Conservation (phyloP, 192 early-diverging fungal species). For the Allomyces macrogynus region DNA sequence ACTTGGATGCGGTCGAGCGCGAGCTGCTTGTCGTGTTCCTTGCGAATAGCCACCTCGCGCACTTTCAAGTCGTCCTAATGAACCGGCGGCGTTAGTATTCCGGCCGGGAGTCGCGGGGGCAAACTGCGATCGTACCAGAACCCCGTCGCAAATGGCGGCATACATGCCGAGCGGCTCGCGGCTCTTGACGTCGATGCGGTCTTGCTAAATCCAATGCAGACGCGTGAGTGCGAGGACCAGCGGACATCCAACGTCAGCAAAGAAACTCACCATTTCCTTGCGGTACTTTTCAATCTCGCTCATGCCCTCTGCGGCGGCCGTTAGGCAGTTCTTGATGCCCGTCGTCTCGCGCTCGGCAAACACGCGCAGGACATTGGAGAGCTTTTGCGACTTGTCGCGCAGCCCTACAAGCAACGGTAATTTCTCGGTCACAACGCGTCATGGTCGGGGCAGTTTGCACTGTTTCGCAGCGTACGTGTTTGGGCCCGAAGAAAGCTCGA, state of each 20-base stretch:
- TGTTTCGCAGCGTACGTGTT: too few relatives aligned
- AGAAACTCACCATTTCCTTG: not conserved
- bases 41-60: not conserved
- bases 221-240: too few relatives aligned
- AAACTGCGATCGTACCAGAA: not conserved
- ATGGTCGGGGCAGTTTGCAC: too few relatives aligned
- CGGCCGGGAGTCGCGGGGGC: too few relatives aligned
- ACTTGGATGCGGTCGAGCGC: not conserved
- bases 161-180: not conserved
- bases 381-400: not conserved
- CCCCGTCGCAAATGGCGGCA: not conserved
- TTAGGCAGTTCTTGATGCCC: not conserved
- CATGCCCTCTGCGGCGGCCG: not conserved
- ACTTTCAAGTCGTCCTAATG: not conserved
- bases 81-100: too few relatives aligned
- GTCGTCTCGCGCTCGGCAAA: not conserved
- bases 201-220: not conserved
- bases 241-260: too few relatives aligned
- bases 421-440: too few relatives aligned
- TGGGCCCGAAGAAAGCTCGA: not conserved
- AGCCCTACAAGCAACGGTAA: not conserved
- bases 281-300: not conserved
- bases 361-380: not conserved
- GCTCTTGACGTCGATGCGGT: not conserved
- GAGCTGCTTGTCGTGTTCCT: not conserved